Conservation (phyloP, 2,329 filamentous ascomycete species). For the Byssothecium circinans region DNA sequence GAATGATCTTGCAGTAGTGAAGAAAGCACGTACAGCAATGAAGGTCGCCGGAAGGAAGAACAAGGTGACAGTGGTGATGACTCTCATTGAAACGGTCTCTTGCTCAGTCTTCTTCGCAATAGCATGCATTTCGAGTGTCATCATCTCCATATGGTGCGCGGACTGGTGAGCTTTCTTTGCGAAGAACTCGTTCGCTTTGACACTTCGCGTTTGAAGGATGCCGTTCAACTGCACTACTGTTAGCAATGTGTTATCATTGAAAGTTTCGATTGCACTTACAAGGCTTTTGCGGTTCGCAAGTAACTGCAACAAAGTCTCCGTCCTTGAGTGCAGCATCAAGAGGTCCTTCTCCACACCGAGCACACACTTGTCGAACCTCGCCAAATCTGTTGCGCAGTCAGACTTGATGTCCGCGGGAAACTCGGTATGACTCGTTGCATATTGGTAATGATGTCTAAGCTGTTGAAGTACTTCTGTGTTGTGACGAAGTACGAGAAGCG, state of each 20-base stretch:
- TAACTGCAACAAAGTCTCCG: constrained; percentile 15
- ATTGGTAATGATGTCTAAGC: constrained; percentile 17
- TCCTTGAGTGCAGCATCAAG: constrained; percentile 14
- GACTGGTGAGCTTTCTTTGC: constrained; percentile 21
- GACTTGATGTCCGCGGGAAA: constrained; percentile 11
- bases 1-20: not conserved
- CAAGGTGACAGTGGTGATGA: constrained; percentile 48
- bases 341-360: constrained; percentile 16
- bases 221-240: constrained; percentile 26
- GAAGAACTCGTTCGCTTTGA: constrained; percentile 32
- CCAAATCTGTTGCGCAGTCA: constrained; percentile 8
- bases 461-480: constrained; percentile 38
- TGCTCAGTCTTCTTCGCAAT: constrained; percentile 43
- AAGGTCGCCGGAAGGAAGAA: constrained; percentile 50
- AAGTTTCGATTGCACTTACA: constrained; percentile 11
- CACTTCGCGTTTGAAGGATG: constrained; percentile 39
- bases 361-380: constrained; percentile 15
- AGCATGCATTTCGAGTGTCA: constrained; percentile 26
- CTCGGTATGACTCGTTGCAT: not conserved
- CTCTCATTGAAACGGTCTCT: constrained; percentile 48
- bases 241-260: not conserved
- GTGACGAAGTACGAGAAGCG: constrained; percentile 30
- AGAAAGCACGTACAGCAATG: constrained; percentile 39
- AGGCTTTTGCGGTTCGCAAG: constrained; percentile 23
- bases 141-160: constrained; percentile 34